These are phyloP conservation scores for Quercus tomentella DNA, from an alignment of 331 rosid genomes.

Conservation along the genomic window DNA sequence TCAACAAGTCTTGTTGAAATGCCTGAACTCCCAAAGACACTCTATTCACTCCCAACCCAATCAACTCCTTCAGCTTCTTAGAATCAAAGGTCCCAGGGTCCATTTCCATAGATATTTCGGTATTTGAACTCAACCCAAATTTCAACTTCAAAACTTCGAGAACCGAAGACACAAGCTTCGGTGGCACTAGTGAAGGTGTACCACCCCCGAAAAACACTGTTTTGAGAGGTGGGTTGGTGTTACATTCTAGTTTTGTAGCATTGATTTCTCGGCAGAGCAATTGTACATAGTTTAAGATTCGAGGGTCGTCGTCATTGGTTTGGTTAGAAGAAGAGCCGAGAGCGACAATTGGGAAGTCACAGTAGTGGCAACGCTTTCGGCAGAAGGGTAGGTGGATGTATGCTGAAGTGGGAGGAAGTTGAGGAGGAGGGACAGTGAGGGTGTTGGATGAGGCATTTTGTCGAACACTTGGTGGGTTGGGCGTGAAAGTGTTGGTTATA, in stretches of 20 bases:
- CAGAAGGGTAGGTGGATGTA: conserved; percentile 91
- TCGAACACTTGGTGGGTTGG: conserved; percentile 49
- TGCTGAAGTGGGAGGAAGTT: conserved; percentile 54
- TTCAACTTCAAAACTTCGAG: conserved; percentile 44
- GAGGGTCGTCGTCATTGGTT: conserved; percentile 58
- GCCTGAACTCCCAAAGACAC: conserved; percentile 91
- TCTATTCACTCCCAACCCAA: conserved; percentile 68
- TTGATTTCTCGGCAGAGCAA: conserved; percentile 67
- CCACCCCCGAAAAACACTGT: conserved; percentile 82
- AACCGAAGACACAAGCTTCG: conserved; percentile 50
- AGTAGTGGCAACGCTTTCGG: conserved; percentile 85
- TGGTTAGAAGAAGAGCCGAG: conserved; percentile 59
- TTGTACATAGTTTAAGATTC: conserved; percentile 52
- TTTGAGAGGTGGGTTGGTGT: conserved; percentile 42
- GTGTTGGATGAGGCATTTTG: conserved; percentile 38
- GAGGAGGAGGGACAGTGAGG: background rate
- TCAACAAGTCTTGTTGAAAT: conserved; percentile 72
- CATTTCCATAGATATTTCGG: conserved; percentile 83
- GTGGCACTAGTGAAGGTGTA: conserved; percentile 84
- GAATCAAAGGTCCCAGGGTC: conserved; percentile 88
- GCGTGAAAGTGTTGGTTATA: conserved; percentile 14
- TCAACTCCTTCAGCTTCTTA: conserved; percentile 44
- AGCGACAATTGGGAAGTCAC: conserved; percentile 81
- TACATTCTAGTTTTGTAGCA: conserved; percentile 33
- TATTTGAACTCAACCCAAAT: conserved; percentile 51